Percentiles rank a stretch among this genome's conserved stretches.
These are phyloP conservation scores for Globisporangium cylindrosporum DNA, from an alignment of 352 stramenopile genomes.

Conservation along the genomic window DNA sequence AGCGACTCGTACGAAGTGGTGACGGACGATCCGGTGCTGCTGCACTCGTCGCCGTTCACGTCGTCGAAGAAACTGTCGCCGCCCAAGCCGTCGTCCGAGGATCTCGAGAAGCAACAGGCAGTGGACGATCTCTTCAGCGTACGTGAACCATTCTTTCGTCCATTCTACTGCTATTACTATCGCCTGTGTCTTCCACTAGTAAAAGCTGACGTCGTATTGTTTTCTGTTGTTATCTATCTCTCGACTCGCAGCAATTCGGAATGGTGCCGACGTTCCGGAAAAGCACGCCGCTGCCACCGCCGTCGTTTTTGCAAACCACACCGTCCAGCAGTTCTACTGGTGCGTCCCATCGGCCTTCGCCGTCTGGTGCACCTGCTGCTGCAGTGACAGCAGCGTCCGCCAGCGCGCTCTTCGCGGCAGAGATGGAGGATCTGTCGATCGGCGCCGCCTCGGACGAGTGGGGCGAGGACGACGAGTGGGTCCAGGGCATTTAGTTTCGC, in stretches of 20 bases:
- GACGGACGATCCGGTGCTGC: slow-evolving; percentile 31
- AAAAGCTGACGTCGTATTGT: background rate
- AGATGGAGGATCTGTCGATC: slow-evolving; percentile 59
- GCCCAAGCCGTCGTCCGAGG: slow-evolving; percentile 14
- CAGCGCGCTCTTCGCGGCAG: slow-evolving; percentile 56
- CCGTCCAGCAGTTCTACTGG: slow-evolving; percentile 4
- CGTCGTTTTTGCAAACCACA: slow-evolving; percentile 19
- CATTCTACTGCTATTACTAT: slow-evolving; percentile 3
- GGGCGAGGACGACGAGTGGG: slow-evolving; percentile 83
- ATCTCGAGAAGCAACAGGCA: slow-evolving; percentile 31
- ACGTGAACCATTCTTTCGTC: slow-evolving; percentile 27
- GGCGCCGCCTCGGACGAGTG: slow-evolving; percentile 49
- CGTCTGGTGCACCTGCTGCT: background rate
- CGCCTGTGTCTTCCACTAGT: background rate
- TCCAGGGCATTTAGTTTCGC: slow-evolving; percentile 53
- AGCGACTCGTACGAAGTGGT: slow-evolving; percentile 73
- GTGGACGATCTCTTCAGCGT: slow-evolving; percentile 81
- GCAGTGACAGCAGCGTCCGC: slow-evolving; percentile 28
- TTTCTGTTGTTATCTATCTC: background rate
- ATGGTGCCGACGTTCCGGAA: slow-evolving; percentile 83
- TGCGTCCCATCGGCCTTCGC: slow-evolving; percentile 24
- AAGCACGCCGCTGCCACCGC: slow-evolving; percentile 35
- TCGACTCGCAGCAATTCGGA: slow-evolving; percentile 65
- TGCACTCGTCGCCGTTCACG: slow-evolving; percentile 19
- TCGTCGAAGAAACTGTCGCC: slow-evolving; percentile 13